A percentile compares a stretch with the other conserved stretches of the same genome.
Evolutionary conservation across 768 basidiomycete genomes (phyloP).

Genomic region (Leccinum longicurvipes): DNA sequence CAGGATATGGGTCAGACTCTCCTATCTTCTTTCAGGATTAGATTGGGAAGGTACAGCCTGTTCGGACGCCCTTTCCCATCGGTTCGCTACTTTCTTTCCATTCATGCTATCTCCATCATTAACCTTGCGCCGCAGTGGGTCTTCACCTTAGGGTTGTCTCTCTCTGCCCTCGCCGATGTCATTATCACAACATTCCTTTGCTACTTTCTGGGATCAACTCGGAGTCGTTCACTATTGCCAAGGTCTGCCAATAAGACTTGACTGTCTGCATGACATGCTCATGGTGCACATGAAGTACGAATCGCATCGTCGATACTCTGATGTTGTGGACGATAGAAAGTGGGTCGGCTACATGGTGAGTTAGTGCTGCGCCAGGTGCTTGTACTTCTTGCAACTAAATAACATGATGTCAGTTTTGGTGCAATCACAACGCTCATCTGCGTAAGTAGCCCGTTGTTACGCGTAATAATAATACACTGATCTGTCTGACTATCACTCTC

Average conservation of each 20-base stretch:
- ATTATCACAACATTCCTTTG: slow-evolving; percentile 43
- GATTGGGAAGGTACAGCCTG: slow-evolving; percentile 2
- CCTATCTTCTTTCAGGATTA: slow-evolving; percentile 11
- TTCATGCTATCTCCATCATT: neutral
- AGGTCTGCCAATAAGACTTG: slow-evolving; percentile 23
- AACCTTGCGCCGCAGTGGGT: slow-evolving; percentile 32
- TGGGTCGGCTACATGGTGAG: slow-evolving; percentile 23
- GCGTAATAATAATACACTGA: neutral
- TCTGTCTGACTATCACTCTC: neutral
- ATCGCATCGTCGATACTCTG: slow-evolving; percentile 22
- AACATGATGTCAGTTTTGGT: slow-evolving; percentile 8
- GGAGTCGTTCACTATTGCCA: slow-evolving; percentile 29
- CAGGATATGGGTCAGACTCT: neutral
- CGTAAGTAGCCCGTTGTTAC: slow-evolving; percentile 3
- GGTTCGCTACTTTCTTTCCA: neutral
- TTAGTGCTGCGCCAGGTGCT: neutral
- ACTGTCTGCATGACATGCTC: neutral
- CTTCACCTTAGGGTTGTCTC: slow-evolving; percentile 44
- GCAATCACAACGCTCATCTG: slow-evolving; percentile 18
- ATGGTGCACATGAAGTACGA: slow-evolving; percentile 11
- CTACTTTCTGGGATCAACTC: slow-evolving; percentile 38
- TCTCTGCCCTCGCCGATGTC: slow-evolving; percentile 46
- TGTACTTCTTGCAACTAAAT: neutral
- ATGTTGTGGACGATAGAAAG: slow-evolving; percentile 24
- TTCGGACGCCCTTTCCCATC: slow-evolving; percentile 14